Evolutionary conservation across 2,329 filamentous ascomycete genomes (phyloP).

Genomic region (Mycosphaerelloides madeirae): DNA sequence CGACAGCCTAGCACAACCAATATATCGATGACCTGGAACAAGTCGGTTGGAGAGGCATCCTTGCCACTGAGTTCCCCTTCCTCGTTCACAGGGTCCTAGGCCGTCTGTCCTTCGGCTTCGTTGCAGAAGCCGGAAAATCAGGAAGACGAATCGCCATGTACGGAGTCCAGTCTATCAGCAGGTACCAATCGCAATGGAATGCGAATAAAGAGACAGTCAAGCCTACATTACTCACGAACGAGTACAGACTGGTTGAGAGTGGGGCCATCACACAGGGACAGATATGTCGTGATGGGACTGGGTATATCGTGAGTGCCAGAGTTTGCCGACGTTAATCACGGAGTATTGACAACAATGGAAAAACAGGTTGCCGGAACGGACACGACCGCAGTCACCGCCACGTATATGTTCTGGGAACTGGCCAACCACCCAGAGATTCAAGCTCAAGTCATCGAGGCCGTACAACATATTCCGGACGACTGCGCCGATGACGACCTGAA

Average conservation of each 20-base stretch:
- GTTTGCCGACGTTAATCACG: too few species aligned
- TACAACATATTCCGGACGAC: slow-evolving; percentile 8
- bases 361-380: slow-evolving; percentile 22
- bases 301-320: too few species aligned
- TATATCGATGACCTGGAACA: slow-evolving; percentile 4
- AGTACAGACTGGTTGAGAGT: slow-evolving; percentile 1
- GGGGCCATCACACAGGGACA: background rate
- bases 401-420: slow-evolving; percentile 26
- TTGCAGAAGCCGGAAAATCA: too few species aligned
- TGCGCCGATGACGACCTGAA: slow-evolving; percentile 27
- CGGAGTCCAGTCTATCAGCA: too few species aligned
- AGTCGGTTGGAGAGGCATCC: background rate
- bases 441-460: slow-evolving; percentile 19
- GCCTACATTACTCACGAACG: slow-evolving; percentile 4
- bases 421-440: slow-evolving; percentile 16
- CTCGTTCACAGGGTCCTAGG: too few species aligned
- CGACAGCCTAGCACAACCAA: background rate
- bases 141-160: too few species aligned
- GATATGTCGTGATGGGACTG: background rate
- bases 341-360: too few species aligned
- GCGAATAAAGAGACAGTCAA: background rate
- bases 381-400: slow-evolving; percentile 26
- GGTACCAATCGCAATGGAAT: too few species aligned
- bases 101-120: too few species aligned
- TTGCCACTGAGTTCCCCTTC: slow-evolving; percentile 2